Evolutionary conservation across 805 yeast species (phyloP).

Genomic region (Spathaspora boniae): DNA sequence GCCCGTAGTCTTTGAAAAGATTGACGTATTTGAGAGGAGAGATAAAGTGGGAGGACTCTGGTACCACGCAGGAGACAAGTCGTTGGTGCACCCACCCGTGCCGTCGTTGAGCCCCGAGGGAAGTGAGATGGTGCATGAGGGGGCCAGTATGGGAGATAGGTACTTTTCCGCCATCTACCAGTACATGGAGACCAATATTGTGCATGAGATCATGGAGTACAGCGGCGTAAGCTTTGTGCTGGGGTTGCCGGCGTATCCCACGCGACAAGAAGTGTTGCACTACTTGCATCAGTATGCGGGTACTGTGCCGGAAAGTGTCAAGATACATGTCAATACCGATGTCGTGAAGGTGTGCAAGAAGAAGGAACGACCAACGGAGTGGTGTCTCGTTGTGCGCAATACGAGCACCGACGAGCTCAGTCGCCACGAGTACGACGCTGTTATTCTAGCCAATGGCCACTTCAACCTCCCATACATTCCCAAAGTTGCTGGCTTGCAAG

Average conservation of each 20-base stretch:
- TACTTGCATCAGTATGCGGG: slow-evolving; percentile 58
- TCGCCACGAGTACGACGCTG: slow-evolving; percentile 27
- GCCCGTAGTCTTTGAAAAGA: slow-evolving; percentile 31
- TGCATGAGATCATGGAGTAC: slow-evolving; percentile 62
- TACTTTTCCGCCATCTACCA: slow-evolving; percentile 54
- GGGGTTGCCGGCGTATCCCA: slow-evolving; percentile 51
- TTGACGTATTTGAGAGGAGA: slow-evolving; percentile 61
- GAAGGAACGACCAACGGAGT: no score
- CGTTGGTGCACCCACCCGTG: slow-evolving; percentile 17
- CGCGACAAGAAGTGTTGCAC: slow-evolving; percentile 54
- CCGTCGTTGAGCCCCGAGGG: slow-evolving; percentile 17
- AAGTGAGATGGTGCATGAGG: slow-evolving; percentile 17
- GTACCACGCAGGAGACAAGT: slow-evolving; percentile 47
- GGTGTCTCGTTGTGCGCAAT: no score
- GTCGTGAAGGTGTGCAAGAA: slow-evolving; percentile 13
- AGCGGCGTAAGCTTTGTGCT: slow-evolving; percentile 14
- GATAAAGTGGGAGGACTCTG: slow-evolving; percentile 74
- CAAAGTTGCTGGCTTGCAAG: slow-evolving; percentile 24
- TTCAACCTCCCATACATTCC: slow-evolving; percentile 36
- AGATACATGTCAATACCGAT: slow-evolving; percentile 14
- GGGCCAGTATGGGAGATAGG: slow-evolving; percentile 4
- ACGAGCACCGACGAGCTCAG: slow-evolving; percentile 3
- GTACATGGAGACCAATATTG: slow-evolving; percentile 66
- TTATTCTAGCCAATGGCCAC: slow-evolving; percentile 40
- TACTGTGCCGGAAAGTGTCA: slow-evolving; percentile 13